Percentiles rank a stretch among this genome's conserved stretches.
Conservation (phyloP, 2,329 filamentous ascomycete genomes). For the Didymella glomerata region DNA sequence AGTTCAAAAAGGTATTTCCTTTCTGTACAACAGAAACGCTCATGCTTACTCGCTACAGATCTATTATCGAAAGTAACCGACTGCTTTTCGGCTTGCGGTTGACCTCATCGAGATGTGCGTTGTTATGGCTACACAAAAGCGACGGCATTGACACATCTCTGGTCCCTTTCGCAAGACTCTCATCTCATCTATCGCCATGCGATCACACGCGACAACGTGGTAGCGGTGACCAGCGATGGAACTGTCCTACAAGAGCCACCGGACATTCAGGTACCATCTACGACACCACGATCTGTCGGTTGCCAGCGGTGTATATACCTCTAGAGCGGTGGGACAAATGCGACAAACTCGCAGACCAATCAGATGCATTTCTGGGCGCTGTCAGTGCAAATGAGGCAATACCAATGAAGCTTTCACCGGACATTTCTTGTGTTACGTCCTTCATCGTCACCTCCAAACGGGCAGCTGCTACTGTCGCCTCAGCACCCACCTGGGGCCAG, state of each 20-base stretch:
- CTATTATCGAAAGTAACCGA: conserved; percentile 57
- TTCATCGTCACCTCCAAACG: conserved; percentile 9
- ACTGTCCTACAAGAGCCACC: conserved; percentile 9
- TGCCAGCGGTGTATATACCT: conserved; percentile 28
- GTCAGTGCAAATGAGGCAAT: conserved; percentile 20
- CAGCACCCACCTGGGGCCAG: conserved; percentile 27
- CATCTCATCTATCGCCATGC: conserved; percentile 2
- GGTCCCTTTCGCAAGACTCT: neutral
- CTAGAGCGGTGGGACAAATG: conserved; percentile 30
- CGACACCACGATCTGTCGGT: neutral
- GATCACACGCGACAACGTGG: conserved; percentile 10
- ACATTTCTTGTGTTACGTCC: conserved; percentile 37
- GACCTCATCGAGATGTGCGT: neutral
- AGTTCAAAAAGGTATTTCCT: conserved; percentile 88
- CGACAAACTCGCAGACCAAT: conserved; percentile 24
- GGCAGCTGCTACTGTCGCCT: conserved; percentile 24
- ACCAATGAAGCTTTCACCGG: conserved; percentile 36
- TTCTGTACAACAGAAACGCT: neutral
- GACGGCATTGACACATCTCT: neutral
- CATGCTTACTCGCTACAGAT: conserved; percentile 50
- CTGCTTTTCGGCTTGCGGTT: neutral
- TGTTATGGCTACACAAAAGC: conserved; percentile 2
- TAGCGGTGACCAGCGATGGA: conserved; percentile 24
- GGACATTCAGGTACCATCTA: conserved; percentile 4
- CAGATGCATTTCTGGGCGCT: conserved; percentile 11